Evolutionary conservation across 305 asterid species (phyloP), one percentile per base, ranked within the genome.

Genomic region (Stenogyne calaminthoides): DNA sequence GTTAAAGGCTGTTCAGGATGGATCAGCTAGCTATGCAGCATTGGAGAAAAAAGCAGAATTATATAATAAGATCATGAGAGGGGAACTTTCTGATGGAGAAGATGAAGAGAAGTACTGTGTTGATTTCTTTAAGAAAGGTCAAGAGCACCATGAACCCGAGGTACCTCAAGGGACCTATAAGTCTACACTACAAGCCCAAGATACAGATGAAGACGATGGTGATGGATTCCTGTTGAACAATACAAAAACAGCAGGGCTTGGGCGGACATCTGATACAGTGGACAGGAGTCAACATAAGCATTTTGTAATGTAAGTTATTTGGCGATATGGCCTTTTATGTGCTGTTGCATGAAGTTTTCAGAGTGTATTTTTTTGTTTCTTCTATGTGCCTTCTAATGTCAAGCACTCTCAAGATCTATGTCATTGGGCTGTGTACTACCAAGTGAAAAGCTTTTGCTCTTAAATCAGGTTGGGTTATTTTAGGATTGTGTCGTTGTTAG

Each of bases 81-180:
- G 99, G 69, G 99, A 94, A 71, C 81, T 94, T 70, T 80, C 97
- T 29, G 99, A 94, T 40, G 99, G 88, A 84, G 98, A 94, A 83
- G 99, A 91, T n/a, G n/a, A 73, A 20, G 98, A 93, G 88, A 89
- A 89, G 84, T 94, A 91, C 58, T 94, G 96, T 84, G 99, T 94
- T 74, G 96, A 94, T 80, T 94, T 94, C 82, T 89, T 90, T 66
- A 84, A 95, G 46, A 94, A 94, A 83, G 95, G 97, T 32, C 46
- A 80, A 20, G 88, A 77, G 81, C 85, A 83, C 62, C 83, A 77
- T 42, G 80, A 62, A 58, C 15, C 84, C 29, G 81, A 42, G 66
- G 67, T 73, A 51, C 80, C 84, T 69, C 81, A 42, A 75, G 80
- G 51, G 59, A 73, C 71, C 42, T 75, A 79, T 37, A 57, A 80